Evolutionary conservation across 768 basidiomycete species (phyloP).

Genomic region (Neoboletus brunneissimus): DNA sequence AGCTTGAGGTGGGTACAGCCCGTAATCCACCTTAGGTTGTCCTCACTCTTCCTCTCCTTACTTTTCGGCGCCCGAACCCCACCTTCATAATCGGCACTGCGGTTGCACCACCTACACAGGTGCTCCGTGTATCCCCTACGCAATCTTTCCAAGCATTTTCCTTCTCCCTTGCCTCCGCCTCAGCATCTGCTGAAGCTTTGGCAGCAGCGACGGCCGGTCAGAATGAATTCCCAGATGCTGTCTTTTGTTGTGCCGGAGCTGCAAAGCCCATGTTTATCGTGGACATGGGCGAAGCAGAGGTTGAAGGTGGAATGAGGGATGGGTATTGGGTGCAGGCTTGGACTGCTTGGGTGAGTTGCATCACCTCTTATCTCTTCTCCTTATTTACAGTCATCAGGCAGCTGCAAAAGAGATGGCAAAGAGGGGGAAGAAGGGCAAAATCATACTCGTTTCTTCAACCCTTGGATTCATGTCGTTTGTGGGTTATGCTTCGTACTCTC

Average conservation of each 20-base stretch:
- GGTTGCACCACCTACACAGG: constrained; percentile 33
- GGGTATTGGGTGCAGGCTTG: constrained; percentile 42
- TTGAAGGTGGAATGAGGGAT: constrained; percentile 43
- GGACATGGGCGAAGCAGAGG: constrained; percentile 58
- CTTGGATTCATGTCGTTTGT: constrained; percentile 73
- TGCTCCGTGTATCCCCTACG: constrained; percentile 46
- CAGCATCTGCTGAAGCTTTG: constrained; percentile 58
- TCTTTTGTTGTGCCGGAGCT: constrained; percentile 79
- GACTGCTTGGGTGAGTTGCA: constrained; percentile 42
- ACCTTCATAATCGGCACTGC: neutral
- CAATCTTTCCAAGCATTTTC: constrained; percentile 70
- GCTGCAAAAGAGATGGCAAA: constrained; percentile 64
- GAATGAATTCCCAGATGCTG: constrained; percentile 66
- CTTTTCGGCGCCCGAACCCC: neutral
- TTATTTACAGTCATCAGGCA: constrained; percentile 41
- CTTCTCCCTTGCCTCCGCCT: constrained; percentile 54
- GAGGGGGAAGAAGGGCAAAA: constrained; percentile 58
- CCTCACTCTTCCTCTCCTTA: neutral
- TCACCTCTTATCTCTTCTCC: neutral
- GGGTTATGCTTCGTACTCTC: constrained; percentile 78
- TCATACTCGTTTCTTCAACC: constrained; percentile 73
- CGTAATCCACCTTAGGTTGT: neutral
- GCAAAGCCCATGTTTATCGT: constrained; percentile 71
- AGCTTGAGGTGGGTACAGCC: constrained; percentile 56
- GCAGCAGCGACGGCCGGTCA: constrained; percentile 54